phyloP scores from a whole-genome alignment of 768 basidiomycete genomes.

The Krasilnikovozyma curviuscula region DNA sequence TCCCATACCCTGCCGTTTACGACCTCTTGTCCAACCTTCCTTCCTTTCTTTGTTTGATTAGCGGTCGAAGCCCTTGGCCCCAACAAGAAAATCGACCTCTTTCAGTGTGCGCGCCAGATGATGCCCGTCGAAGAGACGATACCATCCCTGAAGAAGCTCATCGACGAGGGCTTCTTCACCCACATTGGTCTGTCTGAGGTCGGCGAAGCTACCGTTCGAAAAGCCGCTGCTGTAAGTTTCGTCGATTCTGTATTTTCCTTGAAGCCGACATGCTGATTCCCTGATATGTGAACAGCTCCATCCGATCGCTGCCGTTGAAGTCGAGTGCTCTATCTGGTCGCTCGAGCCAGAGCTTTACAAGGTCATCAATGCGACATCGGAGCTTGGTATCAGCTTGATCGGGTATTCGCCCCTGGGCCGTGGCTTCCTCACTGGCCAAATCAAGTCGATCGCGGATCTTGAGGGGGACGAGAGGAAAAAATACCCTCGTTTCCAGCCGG shows the following conservation, averaged over 20 bases:
- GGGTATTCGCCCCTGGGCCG: no score
- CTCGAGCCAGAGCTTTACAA: constrained; percentile 36
- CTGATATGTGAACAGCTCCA: constrained; percentile 28
- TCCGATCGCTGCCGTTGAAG: constrained; percentile 43
- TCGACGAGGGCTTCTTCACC: constrained; percentile 38
- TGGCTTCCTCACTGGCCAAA: no score
- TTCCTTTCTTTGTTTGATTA: no score
- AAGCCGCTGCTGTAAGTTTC: background rate
- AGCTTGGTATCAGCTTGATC: constrained; percentile 40
- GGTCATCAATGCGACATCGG: constrained; percentile 37
- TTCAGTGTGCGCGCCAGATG: constrained; percentile 32
- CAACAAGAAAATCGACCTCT: constrained; percentile 42
- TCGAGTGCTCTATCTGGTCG: constrained; percentile 46
- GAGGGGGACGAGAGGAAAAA: no score
- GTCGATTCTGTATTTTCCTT: background rate
- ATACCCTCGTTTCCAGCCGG: no score
- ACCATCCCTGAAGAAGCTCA: constrained; percentile 29
- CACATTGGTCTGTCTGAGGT: constrained; percentile 45
- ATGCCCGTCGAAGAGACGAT: background rate
- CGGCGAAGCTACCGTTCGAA: constrained; percentile 20
- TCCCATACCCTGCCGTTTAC: no score
- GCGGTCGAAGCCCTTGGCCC: constrained; percentile 34
- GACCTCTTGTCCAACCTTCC: no score
- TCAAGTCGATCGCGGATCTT: no score
- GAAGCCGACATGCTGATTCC: background rate